A percentile compares a stretch with the other conserved stretches of the same genome.
These are phyloP conservation scores for Apiospora marii DNA, from an alignment of 2,329 filamentous ascomycete species.

Conservation along the genomic window DNA sequence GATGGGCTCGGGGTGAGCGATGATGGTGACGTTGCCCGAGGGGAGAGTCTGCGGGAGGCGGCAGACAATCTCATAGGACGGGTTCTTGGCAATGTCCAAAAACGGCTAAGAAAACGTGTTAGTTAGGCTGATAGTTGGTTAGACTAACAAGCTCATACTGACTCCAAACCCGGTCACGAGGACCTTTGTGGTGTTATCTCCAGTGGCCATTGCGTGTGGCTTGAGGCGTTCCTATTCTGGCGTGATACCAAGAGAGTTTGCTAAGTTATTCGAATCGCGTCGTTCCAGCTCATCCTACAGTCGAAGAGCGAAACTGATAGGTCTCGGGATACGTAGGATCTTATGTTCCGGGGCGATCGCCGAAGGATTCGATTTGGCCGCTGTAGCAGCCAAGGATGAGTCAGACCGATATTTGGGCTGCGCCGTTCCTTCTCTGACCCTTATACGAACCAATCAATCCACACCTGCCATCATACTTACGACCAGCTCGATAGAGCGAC, in stretches of 20 bases:
- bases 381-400: background rate
- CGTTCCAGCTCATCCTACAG: background rate
- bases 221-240: background rate
- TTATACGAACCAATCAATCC: background rate
- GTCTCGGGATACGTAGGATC: background rate
- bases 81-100: conserved; percentile 13
- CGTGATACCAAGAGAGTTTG: background rate
- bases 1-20: conserved; percentile 23
- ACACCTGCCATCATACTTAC: background rate
- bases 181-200: background rate
- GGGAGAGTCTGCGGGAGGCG: conserved; percentile 13
- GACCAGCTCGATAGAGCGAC: background rate
- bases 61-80: conserved; percentile 23
- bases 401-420: conserved; percentile 4
- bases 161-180: conserved; percentile 10
- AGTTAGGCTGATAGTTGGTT: background rate
- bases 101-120: background rate
- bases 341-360: background rate
- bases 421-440: background rate
- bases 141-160: background rate
- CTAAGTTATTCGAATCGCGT: background rate
- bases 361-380: background rate
- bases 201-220: background rate
- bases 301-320: background rate
- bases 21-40: conserved; percentile 4